A percentile compares a stretch with the other conserved stretches of the same genome.
These are phyloP conservation scores for Geotrichum aggregatum DNA, from an alignment of 1,139 yeast genomes.

Conservation along the genomic window DNA sequence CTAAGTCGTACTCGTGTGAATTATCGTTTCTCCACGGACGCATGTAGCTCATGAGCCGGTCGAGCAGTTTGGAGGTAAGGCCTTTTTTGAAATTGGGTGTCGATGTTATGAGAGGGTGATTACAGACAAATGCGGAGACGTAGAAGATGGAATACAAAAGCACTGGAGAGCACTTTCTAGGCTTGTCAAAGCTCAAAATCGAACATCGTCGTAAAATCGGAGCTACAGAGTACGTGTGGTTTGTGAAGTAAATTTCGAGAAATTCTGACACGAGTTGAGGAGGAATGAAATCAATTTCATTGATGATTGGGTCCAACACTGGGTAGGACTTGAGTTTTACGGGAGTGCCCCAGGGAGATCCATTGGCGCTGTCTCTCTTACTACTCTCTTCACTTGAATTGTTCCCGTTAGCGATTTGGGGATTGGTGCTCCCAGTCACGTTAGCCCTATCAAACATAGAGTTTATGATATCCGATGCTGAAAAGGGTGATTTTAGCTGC, in stretches of 20 bases:
- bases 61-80: slow-evolving; percentile 32
- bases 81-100: slow-evolving; percentile 34
- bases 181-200: slow-evolving; percentile 25
- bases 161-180: slow-evolving; percentile 37
- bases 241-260: slow-evolving; percentile 28
- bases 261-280: slow-evolving; percentile 18
- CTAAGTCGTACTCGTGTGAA: slow-evolving; percentile 30
- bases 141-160: slow-evolving; percentile 39
- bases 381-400: neutral
- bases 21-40: slow-evolving; percentile 30
- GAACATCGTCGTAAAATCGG: slow-evolving; percentile 27
- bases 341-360: neutral
- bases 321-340: slow-evolving; percentile 30
- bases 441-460: slow-evolving; percentile 11
- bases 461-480: slow-evolving; percentile 10
- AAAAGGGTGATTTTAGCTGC: slow-evolving; percentile 14
- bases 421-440: neutral
- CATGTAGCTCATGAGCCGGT: slow-evolving; percentile 32
- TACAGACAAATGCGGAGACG: slow-evolving; percentile 41
- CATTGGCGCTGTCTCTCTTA: slow-evolving; percentile 4
- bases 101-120: slow-evolving; percentile 37
- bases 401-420: neutral
- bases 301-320: slow-evolving; percentile 30
- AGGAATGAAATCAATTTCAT: slow-evolving; percentile 21
- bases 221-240: slow-evolving; percentile 28